Evolutionary conservation across 2,329 filamentous ascomycete genomes (phyloP).

Genomic region (Stemphylium beticola): DNA sequence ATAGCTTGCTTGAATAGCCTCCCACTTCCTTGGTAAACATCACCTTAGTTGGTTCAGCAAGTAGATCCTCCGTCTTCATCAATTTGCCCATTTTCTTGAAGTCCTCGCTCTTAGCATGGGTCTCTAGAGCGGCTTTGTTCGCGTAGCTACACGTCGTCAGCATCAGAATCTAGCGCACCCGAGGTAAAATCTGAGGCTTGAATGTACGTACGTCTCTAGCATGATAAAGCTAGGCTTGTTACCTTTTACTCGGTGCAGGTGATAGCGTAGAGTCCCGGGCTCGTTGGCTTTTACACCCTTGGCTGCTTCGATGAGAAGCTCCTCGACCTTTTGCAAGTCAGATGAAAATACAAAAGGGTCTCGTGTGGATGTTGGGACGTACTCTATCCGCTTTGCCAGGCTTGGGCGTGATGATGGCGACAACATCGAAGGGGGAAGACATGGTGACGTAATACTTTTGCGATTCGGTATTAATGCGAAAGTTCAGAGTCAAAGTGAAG

Average conservation of each 20-base stretch:
- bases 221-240: slow-evolving; percentile 38
- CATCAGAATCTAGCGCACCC: neutral
- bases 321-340: slow-evolving; percentile 31
- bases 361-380: neutral
- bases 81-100: slow-evolving; percentile 30
- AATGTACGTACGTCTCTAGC: slow-evolving; percentile 40
- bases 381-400: slow-evolving; percentile 42
- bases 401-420: slow-evolving; percentile 41
- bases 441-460: slow-evolving; percentile 13
- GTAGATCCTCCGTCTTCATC: slow-evolving; percentile 39
- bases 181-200: neutral
- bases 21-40: slow-evolving; percentile 39
- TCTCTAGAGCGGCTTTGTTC: slow-evolving; percentile 33
- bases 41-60: slow-evolving; percentile 37
- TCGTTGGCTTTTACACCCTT: slow-evolving; percentile 40
- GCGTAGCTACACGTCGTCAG: slow-evolving; percentile 34
- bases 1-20: slow-evolving; percentile 26
- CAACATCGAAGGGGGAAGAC: slow-evolving; percentile 33
- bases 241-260: slow-evolving; percentile 40
- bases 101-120: slow-evolving; percentile 30
- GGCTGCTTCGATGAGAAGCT: slow-evolving; percentile 34
- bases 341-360: neutral
- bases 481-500: too few species aligned
- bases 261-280: slow-evolving; percentile 43
- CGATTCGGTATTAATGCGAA: neutral